Base-by-base conservation (phyloP, 2,329 filamentous ascomycete species). In the Fusarium aywerte region DNA sequence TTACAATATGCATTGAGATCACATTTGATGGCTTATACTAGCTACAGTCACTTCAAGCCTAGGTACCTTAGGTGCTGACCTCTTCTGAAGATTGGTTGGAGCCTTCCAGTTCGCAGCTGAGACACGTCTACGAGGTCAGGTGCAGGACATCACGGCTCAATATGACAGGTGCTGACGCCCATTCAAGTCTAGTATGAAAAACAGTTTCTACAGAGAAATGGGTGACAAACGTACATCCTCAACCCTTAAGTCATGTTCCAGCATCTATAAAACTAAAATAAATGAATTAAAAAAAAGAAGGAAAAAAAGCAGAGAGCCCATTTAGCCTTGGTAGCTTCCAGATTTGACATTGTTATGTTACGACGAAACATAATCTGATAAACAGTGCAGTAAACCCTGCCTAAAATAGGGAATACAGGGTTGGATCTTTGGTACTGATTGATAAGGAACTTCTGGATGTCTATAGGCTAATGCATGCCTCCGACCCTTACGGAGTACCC, bases 321-420 rank as follows among this genome's bases (percentile, higher is more conserved):
- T 7, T 27, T 27, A 10, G 27, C 27, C 8, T 27, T 27, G 7
- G 4, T 10, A 10, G 11, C 27, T 10, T 27, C 10, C 10, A 27
- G 10, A 27, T 27, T 27, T 3, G 11, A 27, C 7, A 27, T 9
- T 5, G 27, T 27, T 10, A 21, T 10, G 8, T 4, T 39, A 1
- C 3, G 21, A 27, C 11, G 27, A 15, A 23, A 10, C 5, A 8
- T 15, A 16, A 48, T 35, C 20, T 15, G 20, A 48, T 25, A 43
- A 25, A 23, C 6, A 27, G 4, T 6, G 23, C 16, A 23, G 4
- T 27, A 43, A 43, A 15, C 23, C 31, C 31, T 13, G 4, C 12
- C 8, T 1, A 7, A 18, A 7, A 8, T 3, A 10, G 27, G 7
- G 12, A 15, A 16, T 11, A 15, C 1, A 3, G 7, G 2, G 4